These are phyloP conservation scores for Backusella mclennaniae DNA, from an alignment of 192 early-diverging fungal genomes.

Conservation along the genomic window DNA sequence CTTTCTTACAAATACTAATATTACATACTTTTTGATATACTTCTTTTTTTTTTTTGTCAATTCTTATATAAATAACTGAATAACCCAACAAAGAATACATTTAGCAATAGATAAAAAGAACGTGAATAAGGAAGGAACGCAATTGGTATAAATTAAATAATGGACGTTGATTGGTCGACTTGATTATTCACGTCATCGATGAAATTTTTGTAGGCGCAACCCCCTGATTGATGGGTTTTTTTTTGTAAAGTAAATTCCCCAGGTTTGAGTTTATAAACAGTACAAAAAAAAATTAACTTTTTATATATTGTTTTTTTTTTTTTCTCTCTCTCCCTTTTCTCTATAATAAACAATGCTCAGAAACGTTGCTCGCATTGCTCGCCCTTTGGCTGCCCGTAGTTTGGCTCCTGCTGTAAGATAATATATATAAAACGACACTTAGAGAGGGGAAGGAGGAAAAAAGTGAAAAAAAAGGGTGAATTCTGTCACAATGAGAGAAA, in stretches of 20 bases:
- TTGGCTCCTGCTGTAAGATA: conserved; percentile 47
- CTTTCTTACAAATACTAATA: too few species aligned
- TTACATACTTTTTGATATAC: too few species aligned
- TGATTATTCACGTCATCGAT: background rate
- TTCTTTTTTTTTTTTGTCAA: too few species aligned
- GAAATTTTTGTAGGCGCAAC: background rate
- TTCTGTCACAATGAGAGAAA: background rate
- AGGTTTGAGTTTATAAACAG: background rate
- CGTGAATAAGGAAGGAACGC: too few species aligned
- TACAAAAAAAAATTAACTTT: background rate
- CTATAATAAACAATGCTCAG: conserved; percentile 43
- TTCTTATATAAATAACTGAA: too few species aligned
- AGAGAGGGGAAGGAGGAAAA: background rate
- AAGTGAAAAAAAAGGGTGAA: background rate
- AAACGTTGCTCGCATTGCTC: conserved; percentile 50
- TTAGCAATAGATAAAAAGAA: too few species aligned
- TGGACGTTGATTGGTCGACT: background rate
- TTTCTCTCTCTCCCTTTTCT: background rate
- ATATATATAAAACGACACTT: background rate
- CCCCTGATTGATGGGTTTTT: background rate
- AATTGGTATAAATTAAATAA: background rate
- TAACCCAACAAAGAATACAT: too few species aligned
- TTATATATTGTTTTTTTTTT: background rate
- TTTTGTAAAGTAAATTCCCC: background rate
- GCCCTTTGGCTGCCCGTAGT: conserved; percentile 46